phyloP scores from a whole-genome alignment of 106 monocot species.

The Phalaenopsis aphrodite region DNA sequence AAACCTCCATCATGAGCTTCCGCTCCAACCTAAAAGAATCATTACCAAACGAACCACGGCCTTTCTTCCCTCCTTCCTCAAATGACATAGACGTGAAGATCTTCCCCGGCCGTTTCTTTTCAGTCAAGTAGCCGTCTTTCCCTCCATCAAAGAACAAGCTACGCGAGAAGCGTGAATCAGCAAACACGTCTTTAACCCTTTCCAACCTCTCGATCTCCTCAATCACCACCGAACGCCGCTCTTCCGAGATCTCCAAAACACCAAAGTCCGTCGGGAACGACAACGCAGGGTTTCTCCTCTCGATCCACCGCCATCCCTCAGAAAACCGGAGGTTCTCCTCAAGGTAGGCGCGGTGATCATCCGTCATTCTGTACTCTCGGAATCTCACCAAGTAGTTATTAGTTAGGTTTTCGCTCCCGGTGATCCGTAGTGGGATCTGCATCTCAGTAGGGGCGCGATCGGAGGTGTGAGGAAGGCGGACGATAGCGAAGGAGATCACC shows the following conservation, averaged over 20 bases:
- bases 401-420: slow-evolving; percentile 3
- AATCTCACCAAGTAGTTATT: slow-evolving; percentile 76
- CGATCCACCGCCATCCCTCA: slow-evolving; percentile 67
- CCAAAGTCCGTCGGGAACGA: slow-evolving; percentile 88
- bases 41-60: slow-evolving; percentile 15
- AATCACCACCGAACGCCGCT: slow-evolving; percentile 20
- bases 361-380: slow-evolving; percentile 44
- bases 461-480: slow-evolving; percentile 3
- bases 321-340: slow-evolving; percentile 25
- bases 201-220: slow-evolving; percentile 40
- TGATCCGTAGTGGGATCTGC: not conserved
- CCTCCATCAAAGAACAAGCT: slow-evolving; percentile 43
- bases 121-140: slow-evolving; percentile 14
- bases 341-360: slow-evolving; percentile 66
- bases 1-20: slow-evolving; percentile 74
- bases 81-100: slow-evolving; percentile 72
- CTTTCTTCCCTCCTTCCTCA: slow-evolving; percentile 31
- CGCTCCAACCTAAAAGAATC: slow-evolving; percentile 46
- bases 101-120: slow-evolving; percentile 63
- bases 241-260: slow-evolving; percentile 52
- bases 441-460: not conserved
- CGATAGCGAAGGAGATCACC: slow-evolving; percentile 25
- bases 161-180: slow-evolving; percentile 53
- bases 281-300: slow-evolving; percentile 64
- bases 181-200: slow-evolving; percentile 63